Evolutionary conservation across 2,329 filamentous ascomycete genomes (phyloP).

Genomic region (Gaeumannomyces tritici): DNA sequence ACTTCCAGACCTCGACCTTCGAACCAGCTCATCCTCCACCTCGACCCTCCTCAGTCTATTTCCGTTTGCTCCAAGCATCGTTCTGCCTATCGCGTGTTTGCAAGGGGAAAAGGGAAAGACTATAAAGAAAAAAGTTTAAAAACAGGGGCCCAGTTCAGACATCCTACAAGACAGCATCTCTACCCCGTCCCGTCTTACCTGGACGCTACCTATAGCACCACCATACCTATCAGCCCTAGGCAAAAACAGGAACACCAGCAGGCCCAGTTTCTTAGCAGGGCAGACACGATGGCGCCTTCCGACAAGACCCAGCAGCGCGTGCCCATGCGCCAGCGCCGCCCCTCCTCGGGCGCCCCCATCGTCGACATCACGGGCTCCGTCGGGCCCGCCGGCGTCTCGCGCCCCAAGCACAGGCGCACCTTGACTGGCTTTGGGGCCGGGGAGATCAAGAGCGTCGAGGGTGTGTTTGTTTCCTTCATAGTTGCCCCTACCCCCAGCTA

Average conservation of each 20-base stretch:
- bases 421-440: constrained; percentile 83
- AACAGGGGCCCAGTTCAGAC: neutral
- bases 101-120: too few species aligned
- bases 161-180: neutral
- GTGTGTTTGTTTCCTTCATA: constrained; percentile 30
- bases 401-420: constrained; percentile 96
- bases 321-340: constrained; percentile 63
- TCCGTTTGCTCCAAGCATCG: too few species aligned
- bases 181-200: neutral
- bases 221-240: neutral
- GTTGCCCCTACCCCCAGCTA: too few species aligned
- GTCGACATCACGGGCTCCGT: constrained; percentile 79
- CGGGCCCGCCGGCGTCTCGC: constrained; percentile 71
- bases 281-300: neutral
- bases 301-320: constrained; percentile 15
- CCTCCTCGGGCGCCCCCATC: constrained; percentile 73
- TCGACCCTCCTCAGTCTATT: too few species aligned
- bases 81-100: too few species aligned
- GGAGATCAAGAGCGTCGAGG: constrained; percentile 92
- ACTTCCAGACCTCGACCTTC: too few species aligned
- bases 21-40: too few species aligned
- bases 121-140: too few species aligned
- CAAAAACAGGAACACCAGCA: neutral
- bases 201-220: neutral
- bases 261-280: neutral